phyloP scores from a whole-genome alignment of 208 protist species.

The Leishmania aethiopica region DNA sequence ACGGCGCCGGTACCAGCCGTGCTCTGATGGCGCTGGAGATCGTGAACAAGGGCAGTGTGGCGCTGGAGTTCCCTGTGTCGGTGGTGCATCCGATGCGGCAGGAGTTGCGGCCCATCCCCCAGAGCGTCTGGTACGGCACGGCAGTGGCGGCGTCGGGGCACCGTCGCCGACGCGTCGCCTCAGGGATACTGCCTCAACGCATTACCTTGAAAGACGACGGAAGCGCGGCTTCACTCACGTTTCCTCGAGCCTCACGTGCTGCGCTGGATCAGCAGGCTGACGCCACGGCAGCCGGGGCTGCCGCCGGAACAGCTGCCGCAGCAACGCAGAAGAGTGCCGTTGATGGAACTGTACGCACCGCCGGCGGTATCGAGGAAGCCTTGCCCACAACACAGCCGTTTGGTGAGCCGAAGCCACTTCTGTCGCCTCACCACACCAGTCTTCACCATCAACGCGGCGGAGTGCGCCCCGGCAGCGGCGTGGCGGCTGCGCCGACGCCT shows the following conservation, averaged over 20 bases:
- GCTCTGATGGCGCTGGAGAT: constrained; percentile 78
- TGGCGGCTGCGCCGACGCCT: background rate
- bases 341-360: background rate
- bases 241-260: background rate
- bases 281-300: background rate
- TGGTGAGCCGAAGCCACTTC: background rate
- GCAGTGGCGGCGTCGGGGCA: background rate
- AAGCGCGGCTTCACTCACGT: background rate
- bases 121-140: constrained; percentile 23
- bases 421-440: constrained; percentile 1
- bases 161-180: background rate
- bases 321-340: background rate
- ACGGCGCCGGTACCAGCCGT: constrained; percentile 59
- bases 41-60: constrained; percentile 65
- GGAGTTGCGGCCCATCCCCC: constrained; percentile 63
- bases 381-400: background rate
- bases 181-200: background rate
- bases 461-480: background rate
- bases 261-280: constrained; percentile 2
- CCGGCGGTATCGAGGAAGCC: background rate
- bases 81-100: constrained; percentile 83
- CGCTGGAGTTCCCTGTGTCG: constrained; percentile 86
- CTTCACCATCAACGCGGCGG: constrained; percentile 23
- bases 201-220: background rate
- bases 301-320: background rate